These are phyloP conservation scores for Jaenimonas drosophilae DNA, from an alignment of 208 protist genomes.

Conservation along the genomic window DNA sequence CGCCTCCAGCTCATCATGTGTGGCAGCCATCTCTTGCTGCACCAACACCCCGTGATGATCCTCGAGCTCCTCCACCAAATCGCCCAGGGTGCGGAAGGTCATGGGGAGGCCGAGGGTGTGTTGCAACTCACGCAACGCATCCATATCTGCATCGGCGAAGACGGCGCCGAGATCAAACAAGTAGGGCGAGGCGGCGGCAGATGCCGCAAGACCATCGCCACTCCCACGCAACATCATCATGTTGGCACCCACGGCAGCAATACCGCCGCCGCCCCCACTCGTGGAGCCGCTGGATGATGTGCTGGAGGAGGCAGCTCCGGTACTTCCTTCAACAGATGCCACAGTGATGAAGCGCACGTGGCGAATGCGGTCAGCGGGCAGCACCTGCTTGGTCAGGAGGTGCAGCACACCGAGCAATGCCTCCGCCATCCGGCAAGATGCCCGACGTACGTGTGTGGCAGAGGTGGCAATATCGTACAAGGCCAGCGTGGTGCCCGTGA, in stretches of 20 bases:
- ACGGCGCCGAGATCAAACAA: constrained; percentile 63
- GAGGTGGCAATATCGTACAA: constrained; percentile 69
- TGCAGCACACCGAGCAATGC: constrained; percentile 71
- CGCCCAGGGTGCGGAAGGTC: constrained; percentile 66
- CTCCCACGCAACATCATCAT: no score
- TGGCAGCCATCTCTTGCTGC: constrained; percentile 57
- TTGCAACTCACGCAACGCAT: constrained; percentile 48
- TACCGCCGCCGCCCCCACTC: not conserved
- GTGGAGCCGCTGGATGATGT: not conserved
- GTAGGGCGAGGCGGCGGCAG: constrained; percentile 17
- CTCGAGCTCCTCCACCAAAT: constrained; percentile 62
- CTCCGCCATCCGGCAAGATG: constrained; percentile 55
- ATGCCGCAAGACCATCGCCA: not conserved
- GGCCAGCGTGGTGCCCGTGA: constrained; percentile 47
- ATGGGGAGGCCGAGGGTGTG: constrained; percentile 42
- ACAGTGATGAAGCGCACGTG: constrained; percentile 65
- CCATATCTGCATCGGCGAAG: constrained; percentile 64
- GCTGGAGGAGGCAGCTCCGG: not conserved
- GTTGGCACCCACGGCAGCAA: not conserved
- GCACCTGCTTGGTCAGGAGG: constrained; percentile 46
- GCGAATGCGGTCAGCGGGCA: constrained; percentile 46
- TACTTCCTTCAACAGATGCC: constrained; percentile 4
- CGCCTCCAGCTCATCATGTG: constrained; percentile 61
- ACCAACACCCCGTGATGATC: constrained; percentile 35
- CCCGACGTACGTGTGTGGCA: constrained; percentile 13